Evolutionary conservation across 192 early-diverging fungal genomes (phyloP).

Genomic region (Rhizophagus sp.): DNA sequence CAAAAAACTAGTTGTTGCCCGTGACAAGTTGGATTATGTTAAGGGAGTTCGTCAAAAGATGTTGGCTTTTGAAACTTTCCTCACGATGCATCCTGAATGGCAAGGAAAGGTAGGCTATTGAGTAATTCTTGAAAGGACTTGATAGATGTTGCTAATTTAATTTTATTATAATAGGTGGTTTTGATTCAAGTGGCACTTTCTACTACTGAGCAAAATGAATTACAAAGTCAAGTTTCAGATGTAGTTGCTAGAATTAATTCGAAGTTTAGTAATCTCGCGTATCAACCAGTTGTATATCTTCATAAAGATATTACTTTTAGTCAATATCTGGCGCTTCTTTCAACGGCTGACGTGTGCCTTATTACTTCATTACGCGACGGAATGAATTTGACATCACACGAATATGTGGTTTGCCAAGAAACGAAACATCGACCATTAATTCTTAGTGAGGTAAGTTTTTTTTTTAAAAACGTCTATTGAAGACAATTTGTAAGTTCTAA

Average conservation of each 20-base stretch:
- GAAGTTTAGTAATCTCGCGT: slow-evolving; percentile 85
- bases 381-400: slow-evolving; percentile 96
- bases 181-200: slow-evolving; percentile 94
- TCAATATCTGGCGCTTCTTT: slow-evolving; percentile 89
- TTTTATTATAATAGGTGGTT: slow-evolving; percentile 58
- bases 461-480: not conserved
- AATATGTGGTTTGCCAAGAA: slow-evolving; percentile 91
- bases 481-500: not conserved
- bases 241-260: slow-evolving; percentile 93
- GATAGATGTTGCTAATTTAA: not conserved
- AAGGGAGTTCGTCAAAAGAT: slow-evolving; percentile 97
- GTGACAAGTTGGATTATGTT: slow-evolving; percentile 95
- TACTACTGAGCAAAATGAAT: slow-evolving; percentile 89
- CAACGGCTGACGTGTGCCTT: slow-evolving; percentile 83
- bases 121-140: not conserved
- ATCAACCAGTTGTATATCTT: slow-evolving; percentile 86
- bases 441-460: slow-evolving; percentile 70
- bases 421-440: slow-evolving; percentile 81
- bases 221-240: slow-evolving; percentile 83
- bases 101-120: slow-evolving; percentile 59
- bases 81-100: slow-evolving; percentile 88
- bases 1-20: slow-evolving; percentile 89
- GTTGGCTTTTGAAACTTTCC: slow-evolving; percentile 88
- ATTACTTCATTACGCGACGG: slow-evolving; percentile 94
- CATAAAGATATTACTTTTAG: slow-evolving; percentile 90